Evolutionary conservation across 208 protist genomes (phyloP).

Genomic region (Acanthamoeba castellanii): DNA sequence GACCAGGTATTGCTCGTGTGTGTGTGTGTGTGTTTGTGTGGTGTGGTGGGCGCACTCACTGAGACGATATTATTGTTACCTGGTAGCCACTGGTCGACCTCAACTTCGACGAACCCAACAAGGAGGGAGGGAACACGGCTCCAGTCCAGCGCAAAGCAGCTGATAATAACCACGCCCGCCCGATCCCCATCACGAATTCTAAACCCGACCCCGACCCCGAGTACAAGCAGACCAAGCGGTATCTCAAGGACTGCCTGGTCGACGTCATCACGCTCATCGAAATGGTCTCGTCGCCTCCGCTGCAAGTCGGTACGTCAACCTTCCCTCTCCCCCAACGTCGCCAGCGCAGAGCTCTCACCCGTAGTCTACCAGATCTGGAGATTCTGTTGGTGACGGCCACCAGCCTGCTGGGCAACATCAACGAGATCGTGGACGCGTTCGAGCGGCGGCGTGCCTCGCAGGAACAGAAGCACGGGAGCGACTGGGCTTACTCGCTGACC

Average conservation of each 20-base stretch:
- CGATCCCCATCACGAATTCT: too few relatives aligned
- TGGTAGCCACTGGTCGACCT: too few relatives aligned
- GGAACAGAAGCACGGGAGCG: not conserved
- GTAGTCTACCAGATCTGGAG: not conserved
- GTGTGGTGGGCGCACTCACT: too few relatives aligned
- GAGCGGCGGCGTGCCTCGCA: not conserved
- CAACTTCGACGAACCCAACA: not conserved
- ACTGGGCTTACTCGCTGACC: not conserved
- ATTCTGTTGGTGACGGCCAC: not conserved
- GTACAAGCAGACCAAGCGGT: not conserved
- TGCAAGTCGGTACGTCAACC: not conserved
- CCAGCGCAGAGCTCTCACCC: not conserved
- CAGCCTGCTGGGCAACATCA: not conserved
- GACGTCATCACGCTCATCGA: not conserved
- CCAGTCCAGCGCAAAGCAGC: not conserved
- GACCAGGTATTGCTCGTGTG: too few relatives aligned
- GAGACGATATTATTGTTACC: too few relatives aligned
- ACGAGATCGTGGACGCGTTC: not conserved
- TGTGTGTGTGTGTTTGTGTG: too few relatives aligned
- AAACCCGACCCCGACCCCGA: not conserved
- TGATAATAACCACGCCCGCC: not conserved
- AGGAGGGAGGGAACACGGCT: not conserved
- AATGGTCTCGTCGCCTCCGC: not conserved
- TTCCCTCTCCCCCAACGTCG: not conserved
- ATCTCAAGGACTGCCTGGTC: not conserved